Conservation (phyloP, 177 flowering plant species). For the Telopea speciosissima region DNA sequence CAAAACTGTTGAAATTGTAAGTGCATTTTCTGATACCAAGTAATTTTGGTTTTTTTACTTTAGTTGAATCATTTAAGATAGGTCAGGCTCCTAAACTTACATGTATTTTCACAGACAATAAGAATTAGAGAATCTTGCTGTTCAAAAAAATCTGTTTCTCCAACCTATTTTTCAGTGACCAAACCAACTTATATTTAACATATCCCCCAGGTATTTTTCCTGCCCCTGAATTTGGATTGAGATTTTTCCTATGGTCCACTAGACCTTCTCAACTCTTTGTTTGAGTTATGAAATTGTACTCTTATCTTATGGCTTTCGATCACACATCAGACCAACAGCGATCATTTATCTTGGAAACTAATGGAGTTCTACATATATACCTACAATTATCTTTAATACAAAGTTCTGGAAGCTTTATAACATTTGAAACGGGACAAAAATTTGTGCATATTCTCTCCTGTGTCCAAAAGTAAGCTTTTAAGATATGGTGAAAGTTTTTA, state of each 20-base stretch:
- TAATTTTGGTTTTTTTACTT: no score
- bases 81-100: neutral
- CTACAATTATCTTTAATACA: neutral
- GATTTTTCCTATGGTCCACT: neutral
- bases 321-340: neutral
- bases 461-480: neutral
- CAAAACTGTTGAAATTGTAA: constrained; percentile 73
- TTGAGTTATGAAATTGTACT: neutral
- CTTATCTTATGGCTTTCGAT: neutral
- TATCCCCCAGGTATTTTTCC: no score
- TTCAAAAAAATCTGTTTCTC: neutral
- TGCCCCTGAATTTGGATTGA: neutral
- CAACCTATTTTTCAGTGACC: no score
- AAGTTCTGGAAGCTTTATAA: neutral
- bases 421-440: neutral
- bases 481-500: neutral
- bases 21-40: constrained; percentile 17
- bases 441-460: neutral
- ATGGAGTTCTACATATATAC: neutral
- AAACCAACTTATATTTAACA: neutral
- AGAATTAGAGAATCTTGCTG: neutral
- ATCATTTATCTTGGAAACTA: neutral
- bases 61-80: neutral
- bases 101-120: neutral
- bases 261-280: neutral